Evolutionary conservation across 441 rosid species (phyloP).

Genomic region (Brassica balearica): DNA sequence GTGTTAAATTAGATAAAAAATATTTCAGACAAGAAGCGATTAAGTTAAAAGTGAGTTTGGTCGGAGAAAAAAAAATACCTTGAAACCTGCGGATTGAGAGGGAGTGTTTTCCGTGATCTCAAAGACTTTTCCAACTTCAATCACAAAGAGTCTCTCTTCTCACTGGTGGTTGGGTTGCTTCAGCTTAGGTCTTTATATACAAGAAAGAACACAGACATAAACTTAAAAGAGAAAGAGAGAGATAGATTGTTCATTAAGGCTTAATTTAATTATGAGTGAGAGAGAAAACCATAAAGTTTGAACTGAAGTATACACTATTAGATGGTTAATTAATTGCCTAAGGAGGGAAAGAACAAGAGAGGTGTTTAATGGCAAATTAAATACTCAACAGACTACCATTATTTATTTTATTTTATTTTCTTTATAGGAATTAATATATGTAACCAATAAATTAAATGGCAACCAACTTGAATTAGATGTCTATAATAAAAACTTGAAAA

Average conservation of each 20-base stretch:
- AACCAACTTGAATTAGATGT: constrained; percentile 57
- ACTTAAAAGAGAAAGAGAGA: constrained; percentile 53
- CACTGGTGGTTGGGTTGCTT: constrained; percentile 50
- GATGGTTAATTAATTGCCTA: constrained; percentile 30
- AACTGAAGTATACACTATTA: constrained; percentile 63
- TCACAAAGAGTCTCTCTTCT: constrained; percentile 40
- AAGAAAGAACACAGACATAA: constrained; percentile 46
- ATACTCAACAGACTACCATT: constrained; percentile 44
- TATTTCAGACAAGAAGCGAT: constrained; percentile 33
- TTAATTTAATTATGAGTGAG: constrained; percentile 69
- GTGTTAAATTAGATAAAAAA: constrained; percentile 16
- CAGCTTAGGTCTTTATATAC: constrained; percentile 62
- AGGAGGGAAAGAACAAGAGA: constrained; percentile 43
- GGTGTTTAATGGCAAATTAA: constrained; percentile 57
- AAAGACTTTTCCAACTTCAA: constrained; percentile 21
- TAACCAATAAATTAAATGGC: constrained; percentile 73
- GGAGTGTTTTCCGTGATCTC: constrained; percentile 33
- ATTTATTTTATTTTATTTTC: constrained; percentile 34
- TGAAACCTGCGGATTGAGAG: constrained; percentile 26
- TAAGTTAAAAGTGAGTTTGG: constrained; percentile 29
- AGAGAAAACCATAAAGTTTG: constrained; percentile 48
- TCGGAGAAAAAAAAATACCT: constrained; percentile 36
- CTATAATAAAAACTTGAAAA: constrained; percentile 13
- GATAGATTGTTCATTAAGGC: constrained; percentile 68
- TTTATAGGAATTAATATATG: constrained; percentile 67